phyloP scores from a whole-genome alignment of 1,284 basidiomycete species.

The Marasmius tenuissimus region DNA sequence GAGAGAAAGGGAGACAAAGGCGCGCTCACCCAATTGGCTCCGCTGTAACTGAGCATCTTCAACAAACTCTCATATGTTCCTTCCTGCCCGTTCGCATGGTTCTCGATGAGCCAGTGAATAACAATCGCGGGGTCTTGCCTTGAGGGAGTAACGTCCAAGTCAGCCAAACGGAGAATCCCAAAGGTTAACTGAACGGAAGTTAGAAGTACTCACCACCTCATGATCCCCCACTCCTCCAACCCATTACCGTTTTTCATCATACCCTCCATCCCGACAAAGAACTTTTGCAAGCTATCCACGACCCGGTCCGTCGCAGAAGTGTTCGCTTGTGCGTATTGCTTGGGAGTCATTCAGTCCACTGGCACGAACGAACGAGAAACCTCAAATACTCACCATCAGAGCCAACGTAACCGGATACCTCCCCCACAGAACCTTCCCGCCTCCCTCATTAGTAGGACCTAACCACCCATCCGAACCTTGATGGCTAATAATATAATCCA shows the following conservation, averaged over 20 bases:
- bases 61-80: background rate
- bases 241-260: background rate
- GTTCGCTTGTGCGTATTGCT: background rate
- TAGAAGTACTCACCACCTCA: background rate
- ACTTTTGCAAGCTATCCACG: background rate
- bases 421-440: background rate
- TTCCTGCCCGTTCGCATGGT: background rate
- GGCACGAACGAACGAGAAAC: background rate
- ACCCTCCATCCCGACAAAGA: background rate
- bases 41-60: background rate
- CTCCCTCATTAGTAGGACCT: background rate
- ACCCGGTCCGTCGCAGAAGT: background rate
- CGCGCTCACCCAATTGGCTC: background rate
- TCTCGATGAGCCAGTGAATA: background rate
- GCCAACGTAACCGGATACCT: background rate
- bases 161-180: background rate
- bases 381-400: background rate
- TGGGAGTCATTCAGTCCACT: background rate
- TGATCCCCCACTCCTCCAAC: background rate
- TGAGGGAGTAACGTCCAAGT: background rate
- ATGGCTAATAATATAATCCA: background rate
- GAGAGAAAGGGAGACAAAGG: background rate
- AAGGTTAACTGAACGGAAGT: no score
- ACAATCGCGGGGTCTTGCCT: background rate
- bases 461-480: background rate